Evolutionary conservation across 495 filamentous ascomycete species (phyloP).

Genomic region (Podospora comata): DNA sequence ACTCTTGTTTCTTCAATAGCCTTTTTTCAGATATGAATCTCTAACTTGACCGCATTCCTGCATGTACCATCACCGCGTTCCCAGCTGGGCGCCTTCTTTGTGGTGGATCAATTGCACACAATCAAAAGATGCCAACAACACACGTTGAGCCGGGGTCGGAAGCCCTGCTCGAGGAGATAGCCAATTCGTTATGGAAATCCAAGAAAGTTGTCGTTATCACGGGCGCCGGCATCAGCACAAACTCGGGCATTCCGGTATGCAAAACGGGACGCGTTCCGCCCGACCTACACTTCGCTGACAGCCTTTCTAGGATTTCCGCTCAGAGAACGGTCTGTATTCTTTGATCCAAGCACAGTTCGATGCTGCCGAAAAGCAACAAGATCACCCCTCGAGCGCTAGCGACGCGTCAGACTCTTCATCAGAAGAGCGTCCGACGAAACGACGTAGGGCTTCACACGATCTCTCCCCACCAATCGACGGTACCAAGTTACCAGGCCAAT

Average conservation of each 20-base stretch:
- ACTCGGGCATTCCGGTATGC: constrained; percentile 67
- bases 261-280: constrained; percentile 13
- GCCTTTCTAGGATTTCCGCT: constrained; percentile 61
- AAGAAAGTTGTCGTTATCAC: constrained; percentile 65
- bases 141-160: constrained; percentile 50
- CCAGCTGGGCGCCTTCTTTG: neutral
- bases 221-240: constrained; percentile 69
- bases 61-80: neutral
- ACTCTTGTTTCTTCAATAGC: neutral
- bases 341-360: constrained; percentile 65
- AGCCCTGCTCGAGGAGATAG: constrained; percentile 57
- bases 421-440: constrained; percentile 42
- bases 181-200: constrained; percentile 57
- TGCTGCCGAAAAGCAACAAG: constrained; percentile 32
- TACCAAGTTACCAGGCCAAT: neutral
- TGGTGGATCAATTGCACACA: constrained; percentile 5
- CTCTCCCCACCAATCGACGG: constrained; percentile 11
- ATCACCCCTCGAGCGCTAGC: constrained; percentile 1
- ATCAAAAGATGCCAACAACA: constrained; percentile 51
- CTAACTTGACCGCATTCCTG: constrained; percentile 3
- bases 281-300: constrained; percentile 24
- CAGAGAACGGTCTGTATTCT: constrained; percentile 65
- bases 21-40: neutral
- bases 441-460: constrained; percentile 35
- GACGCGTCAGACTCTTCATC: constrained; percentile 19